Evolutionary conservation across 1,139 yeast genomes (phyloP).

Genomic region (Taphrina populina): DNA sequence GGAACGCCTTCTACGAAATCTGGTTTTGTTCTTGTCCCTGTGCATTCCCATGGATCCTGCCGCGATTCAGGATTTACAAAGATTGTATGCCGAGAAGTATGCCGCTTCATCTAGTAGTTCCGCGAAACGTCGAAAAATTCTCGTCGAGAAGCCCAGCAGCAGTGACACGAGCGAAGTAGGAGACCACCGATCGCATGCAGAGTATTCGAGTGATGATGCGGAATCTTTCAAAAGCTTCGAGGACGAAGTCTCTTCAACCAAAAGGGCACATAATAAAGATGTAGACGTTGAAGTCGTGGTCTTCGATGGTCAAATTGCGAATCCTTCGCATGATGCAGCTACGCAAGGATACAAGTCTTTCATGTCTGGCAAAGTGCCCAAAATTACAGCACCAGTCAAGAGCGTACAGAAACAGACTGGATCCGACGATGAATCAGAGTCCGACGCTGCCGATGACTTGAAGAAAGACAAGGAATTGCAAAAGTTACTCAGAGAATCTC

Average conservation of each 20-base stretch:
- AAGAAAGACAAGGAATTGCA: constrained; percentile 37
- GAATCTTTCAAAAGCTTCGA: constrained; percentile 15
- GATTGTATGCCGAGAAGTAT: constrained; percentile 14
- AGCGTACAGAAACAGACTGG: background rate
- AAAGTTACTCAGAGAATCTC: constrained; percentile 35
- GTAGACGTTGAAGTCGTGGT: constrained; percentile 19
- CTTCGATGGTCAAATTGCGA: constrained; percentile 15
- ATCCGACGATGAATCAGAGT: constrained; percentile 7
- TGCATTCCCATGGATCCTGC: constrained; percentile 28
- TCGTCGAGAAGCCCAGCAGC: background rate
- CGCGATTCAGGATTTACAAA: constrained; percentile 17
- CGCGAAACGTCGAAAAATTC: constrained; percentile 1
- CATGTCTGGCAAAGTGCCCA: constrained; percentile 31
- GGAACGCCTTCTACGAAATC: too few relatives aligned
- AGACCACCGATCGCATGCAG: background rate
- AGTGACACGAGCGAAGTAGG: background rate
- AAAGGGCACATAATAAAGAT: background rate
- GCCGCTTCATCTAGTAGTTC: background rate
- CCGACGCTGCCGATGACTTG: constrained; percentile 23
- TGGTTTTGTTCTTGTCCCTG: too few relatives aligned
- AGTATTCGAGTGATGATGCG: background rate
- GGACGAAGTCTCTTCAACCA: background rate
- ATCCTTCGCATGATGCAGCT: background rate
- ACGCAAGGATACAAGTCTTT: constrained; percentile 26
- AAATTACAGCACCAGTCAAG: background rate